Conservation (phyloP, 1,284 basidiomycete genomes). For the Puccinia coronata region DNA sequence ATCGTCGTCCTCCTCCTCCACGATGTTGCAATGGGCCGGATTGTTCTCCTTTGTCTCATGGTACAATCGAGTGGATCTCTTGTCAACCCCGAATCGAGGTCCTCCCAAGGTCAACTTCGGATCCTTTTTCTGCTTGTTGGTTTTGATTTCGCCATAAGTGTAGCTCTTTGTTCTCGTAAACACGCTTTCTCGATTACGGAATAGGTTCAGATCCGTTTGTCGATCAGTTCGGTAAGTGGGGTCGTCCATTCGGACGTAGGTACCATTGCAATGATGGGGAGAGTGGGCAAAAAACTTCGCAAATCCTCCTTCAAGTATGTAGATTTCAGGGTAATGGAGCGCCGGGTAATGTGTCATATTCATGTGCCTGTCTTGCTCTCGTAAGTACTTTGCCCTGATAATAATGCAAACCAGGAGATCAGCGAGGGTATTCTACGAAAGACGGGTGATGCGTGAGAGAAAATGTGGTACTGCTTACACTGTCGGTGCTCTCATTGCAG, state of each 20-base stretch:
- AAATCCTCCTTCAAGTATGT: constrained; percentile 95
- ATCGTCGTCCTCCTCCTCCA: background rate
- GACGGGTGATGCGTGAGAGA: background rate
- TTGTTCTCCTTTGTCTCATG: background rate
- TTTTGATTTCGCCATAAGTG: constrained; percentile 71
- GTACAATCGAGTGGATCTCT: background rate
- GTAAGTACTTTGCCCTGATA: constrained; percentile 80
- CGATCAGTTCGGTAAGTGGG: constrained; percentile 76
- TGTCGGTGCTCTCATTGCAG: constrained; percentile 88
- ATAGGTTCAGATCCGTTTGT: constrained; percentile 81
- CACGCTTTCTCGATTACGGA: constrained; percentile 68
- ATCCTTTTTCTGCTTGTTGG: background rate
- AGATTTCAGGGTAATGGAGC: constrained; percentile 94
- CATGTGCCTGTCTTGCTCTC: constrained; percentile 81
- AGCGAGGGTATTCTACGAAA: constrained; percentile 48
- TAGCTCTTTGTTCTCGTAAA: constrained; percentile 84
- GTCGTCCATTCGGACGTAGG: constrained; percentile 91
- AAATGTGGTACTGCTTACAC: constrained; percentile 67
- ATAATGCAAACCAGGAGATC: constrained; percentile 48
- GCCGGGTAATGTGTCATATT: constrained; percentile 86
- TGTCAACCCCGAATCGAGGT: background rate
- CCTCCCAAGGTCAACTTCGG: background rate
- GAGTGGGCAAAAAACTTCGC: constrained; percentile 64
- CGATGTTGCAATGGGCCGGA: background rate
- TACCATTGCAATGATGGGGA: constrained; percentile 4